Evolutionary conservation across 2,329 filamentous ascomycete genomes (phyloP), one percentile per base, ranked within the genome.

Genomic region (Chaetomium sp.): DNA sequence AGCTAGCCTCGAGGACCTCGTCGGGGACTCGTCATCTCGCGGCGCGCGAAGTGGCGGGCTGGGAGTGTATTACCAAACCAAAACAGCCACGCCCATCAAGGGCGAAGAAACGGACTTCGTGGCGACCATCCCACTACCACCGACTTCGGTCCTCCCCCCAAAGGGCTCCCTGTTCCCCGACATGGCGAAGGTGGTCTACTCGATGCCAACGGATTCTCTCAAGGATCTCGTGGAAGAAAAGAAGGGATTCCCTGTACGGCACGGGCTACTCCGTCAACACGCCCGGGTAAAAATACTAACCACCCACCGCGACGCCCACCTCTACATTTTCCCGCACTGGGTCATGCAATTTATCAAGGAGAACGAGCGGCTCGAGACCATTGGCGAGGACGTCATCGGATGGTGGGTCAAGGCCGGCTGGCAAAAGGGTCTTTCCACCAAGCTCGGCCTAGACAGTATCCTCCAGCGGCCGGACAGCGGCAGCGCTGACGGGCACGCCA

Each of bases 331-430:
- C 70, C 95, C 95, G 0, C 87, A 87, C 70, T 98, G 95, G 94
- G 85, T 96, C 9, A 85, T 97, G 72, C 89, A 96, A 61, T 90
- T 97, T 75, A 86, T 96, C 50, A 85, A 86, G 64, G 82, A 84
- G 67, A 96, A 97, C 72, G 89, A 93, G 33, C 87, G 85, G 12
- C 86, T 99, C 68, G 91, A 97, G 72, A 96, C 89, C 63, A 88
- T 99, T 56, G 91, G 90, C 35, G 94, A 98, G 75, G 94, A 98
- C 73, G 87, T 97, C 6, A 82, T 98, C 19, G 93, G 93, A 7
- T 97, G 92, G 90, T 97, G 93, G 93, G 92, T 93, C 38, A 98
- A 98, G 76, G 88, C 94, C 0, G 88, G 88, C 62, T 99, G 95
- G 95, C 93, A 98, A 76, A 82, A 85, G 3, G 91, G 92, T 0